Evolutionary conservation across 208 protist genomes (phyloP).

Genomic region (Trypanosoma congolense): DNA sequence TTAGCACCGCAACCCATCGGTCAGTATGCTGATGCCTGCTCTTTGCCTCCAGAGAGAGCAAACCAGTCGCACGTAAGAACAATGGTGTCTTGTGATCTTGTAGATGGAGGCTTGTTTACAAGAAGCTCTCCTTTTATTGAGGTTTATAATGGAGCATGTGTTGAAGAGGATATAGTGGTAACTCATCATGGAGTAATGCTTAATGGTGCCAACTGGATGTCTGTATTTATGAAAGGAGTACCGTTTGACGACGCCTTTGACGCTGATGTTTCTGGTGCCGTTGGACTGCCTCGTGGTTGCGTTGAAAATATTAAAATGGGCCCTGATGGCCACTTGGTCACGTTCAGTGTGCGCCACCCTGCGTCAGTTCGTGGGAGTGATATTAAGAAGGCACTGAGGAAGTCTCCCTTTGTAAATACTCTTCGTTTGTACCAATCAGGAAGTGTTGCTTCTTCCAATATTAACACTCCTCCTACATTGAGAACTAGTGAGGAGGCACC

Average conservation of each 20-base stretch:
- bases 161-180: conserved; percentile 9
- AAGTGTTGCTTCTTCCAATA: background rate
- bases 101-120: background rate
- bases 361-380: conserved; percentile 14
- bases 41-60: background rate
- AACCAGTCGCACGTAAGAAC: background rate
- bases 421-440: background rate
- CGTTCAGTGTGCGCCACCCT: conserved; percentile 26
- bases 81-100: background rate
- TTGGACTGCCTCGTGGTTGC: conserved; percentile 13
- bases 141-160: background rate
- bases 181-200: conserved; percentile 40
- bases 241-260: conserved; percentile 29
- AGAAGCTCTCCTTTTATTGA: background rate
- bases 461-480: background rate
- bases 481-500: background rate
- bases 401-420: background rate
- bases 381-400: conserved; percentile 2
- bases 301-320: conserved; percentile 24
- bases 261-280: conserved; percentile 26
- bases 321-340: conserved; percentile 21
- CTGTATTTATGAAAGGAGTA: conserved; percentile 21
- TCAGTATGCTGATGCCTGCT: no score
- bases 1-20: no score
- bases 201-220: conserved; percentile 31